Evolutionary conservation across 2,329 filamentous ascomycete genomes (phyloP).

Genomic region (Pyrenochaeta sp.): DNA sequence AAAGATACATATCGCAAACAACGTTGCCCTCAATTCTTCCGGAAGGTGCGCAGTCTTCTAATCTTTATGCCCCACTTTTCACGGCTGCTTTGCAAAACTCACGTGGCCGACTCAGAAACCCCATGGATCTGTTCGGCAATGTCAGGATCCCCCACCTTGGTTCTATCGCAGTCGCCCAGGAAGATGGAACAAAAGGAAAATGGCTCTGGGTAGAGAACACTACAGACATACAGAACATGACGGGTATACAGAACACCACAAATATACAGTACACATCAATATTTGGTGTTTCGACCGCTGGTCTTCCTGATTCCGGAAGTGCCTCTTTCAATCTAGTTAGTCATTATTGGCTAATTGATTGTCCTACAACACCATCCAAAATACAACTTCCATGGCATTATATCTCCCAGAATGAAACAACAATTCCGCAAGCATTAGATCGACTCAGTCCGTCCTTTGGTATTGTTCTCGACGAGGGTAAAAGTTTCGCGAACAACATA

Average conservation of each 20-base stretch:
- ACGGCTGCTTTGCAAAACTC: constrained; percentile 5
- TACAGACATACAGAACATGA: no score
- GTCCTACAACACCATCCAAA: no score
- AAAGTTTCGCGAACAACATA: background rate
- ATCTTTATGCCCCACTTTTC: constrained; percentile 6
- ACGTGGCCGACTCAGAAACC: background rate
- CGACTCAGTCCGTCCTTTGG: background rate
- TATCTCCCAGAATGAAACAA: background rate
- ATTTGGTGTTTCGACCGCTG: constrained; percentile 4
- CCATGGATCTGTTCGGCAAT: constrained; percentile 9
- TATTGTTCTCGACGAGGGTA: background rate
- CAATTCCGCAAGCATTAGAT: background rate
- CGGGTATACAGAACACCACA: background rate
- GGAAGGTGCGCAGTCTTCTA: no score
- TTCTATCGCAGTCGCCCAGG: no score
- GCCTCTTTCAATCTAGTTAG: constrained; percentile 1
- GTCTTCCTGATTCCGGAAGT: constrained; percentile 3
- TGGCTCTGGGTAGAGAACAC: no score
- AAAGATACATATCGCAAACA: background rate
- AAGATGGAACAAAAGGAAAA: no score
- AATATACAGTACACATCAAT: constrained; percentile 1
- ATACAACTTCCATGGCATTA: no score
- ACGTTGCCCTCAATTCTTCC: no score
- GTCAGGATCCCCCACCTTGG: constrained; percentile 6
- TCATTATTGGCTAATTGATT: constrained; percentile 8